Evolutionary conservation across 148 eudicot species (phyloP), one percentile per base, ranked within the genome.

Genomic region (Silene conica): DNA sequence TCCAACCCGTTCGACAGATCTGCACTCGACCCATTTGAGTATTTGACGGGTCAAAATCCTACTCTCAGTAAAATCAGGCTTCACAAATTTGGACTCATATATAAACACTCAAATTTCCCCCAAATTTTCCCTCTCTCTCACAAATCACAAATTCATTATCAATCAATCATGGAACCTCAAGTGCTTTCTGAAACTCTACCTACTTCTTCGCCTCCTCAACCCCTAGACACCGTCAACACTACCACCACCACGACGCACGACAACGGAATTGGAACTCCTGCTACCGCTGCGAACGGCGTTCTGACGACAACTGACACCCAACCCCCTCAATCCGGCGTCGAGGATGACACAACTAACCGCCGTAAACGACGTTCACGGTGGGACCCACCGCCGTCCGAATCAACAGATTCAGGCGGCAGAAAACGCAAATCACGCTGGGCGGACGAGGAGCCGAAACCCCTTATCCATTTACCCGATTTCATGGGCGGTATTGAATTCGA

Each of bases 401-500:
- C 66, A 0, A 72, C 45, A 0, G 69, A 77, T 0, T 52, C 79
- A 43, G 87, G 77, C 6, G 83, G 82, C 18, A 83, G 88, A 80
- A 89, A 85, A 82, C 80, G 90, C 81, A 93, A 86, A 80, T 89
- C 96, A 3, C 71, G 96, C 58, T 90, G 98, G 96, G 88, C 89
- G 0, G 96, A 89, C 7, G 96, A 90, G 18, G 91, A 87, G 57
- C 94, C 96, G 16, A 85, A 86, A 34, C 89, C 92, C 14, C 81
- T 81, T 18, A 76, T 84, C 38, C 93, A 87, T 66, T 9, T 93
- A 75, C 98, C 98, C 41, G 94, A 89, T 86, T 92, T 92, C 81
- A 88, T 92, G 95, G 91, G 86, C 84, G 91, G 96, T 85, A 85
- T 92, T 54, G 96, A 90, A 43, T 83, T 92, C 23, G 98, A 90